Percentiles rank a stretch among this genome's conserved stretches.
Conservation (phyloP, 768 basidiomycete genomes). For the Strobilomyces dryophilus region DNA sequence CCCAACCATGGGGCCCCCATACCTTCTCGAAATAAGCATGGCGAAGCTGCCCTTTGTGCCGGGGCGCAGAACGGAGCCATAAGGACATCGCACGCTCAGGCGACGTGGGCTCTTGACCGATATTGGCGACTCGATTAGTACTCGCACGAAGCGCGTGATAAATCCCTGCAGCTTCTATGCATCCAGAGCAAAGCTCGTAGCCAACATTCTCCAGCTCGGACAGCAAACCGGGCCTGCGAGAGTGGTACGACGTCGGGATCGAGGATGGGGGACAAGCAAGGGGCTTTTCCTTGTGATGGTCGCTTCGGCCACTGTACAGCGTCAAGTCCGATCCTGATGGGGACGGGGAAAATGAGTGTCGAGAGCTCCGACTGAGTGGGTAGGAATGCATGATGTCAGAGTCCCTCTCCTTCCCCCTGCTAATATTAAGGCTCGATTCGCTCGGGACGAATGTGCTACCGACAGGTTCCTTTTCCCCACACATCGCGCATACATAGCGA, state of each 20-base stretch:
- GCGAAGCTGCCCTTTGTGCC: slow-evolving; percentile 67
- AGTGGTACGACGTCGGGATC: slow-evolving; percentile 10
- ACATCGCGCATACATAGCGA: slow-evolving; percentile 86
- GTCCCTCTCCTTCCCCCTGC: slow-evolving; percentile 48
- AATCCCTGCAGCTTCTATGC: slow-evolving; percentile 75
- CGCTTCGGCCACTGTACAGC: slow-evolving; percentile 11
- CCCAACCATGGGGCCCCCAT: slow-evolving; percentile 84
- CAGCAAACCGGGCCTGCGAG: background rate
- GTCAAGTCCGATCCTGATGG: slow-evolving; percentile 19
- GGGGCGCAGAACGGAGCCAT: slow-evolving; percentile 65
- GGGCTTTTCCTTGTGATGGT: slow-evolving; percentile 36
- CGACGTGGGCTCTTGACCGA: slow-evolving; percentile 40
- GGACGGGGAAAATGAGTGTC: slow-evolving; percentile 16
- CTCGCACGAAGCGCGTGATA: slow-evolving; percentile 66
- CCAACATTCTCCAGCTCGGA: slow-evolving; percentile 35
- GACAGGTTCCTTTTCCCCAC: slow-evolving; percentile 69
- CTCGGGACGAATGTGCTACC: slow-evolving; percentile 9
- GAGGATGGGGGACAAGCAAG: slow-evolving; percentile 41
- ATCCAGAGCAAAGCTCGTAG: slow-evolving; percentile 81
- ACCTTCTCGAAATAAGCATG: slow-evolving; percentile 86
- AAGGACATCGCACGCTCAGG: slow-evolving; percentile 54
- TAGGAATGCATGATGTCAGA: slow-evolving; percentile 22
- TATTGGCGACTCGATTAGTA: slow-evolving; percentile 27
- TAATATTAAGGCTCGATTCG: slow-evolving; percentile 12
- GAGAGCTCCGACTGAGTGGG: slow-evolving; percentile 32